Percentiles rank a stretch among this genome's conserved stretches.
Evolutionary conservation across 2,329 filamentous ascomycete genomes (phyloP).

Genomic region (Aspergillus felis): DNA sequence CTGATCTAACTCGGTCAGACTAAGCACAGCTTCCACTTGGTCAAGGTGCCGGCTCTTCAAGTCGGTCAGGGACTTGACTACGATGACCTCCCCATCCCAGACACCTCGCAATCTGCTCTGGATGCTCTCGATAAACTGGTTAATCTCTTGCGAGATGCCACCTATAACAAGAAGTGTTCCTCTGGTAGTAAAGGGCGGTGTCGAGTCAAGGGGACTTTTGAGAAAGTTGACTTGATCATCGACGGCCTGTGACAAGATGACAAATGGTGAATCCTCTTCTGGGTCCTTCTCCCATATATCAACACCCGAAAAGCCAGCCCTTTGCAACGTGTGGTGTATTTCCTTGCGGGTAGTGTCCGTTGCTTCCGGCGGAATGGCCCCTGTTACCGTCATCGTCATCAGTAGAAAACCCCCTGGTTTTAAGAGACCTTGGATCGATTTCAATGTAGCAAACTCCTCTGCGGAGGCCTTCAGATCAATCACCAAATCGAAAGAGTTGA

Average conservation of each 20-base stretch:
- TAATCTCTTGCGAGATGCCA: neutral
- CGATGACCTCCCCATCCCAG: too few species aligned
- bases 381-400: neutral
- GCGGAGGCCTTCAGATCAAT: slow-evolving; percentile 1
- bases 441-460: neutral
- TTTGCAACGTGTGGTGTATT: slow-evolving; percentile 1
- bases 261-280: slow-evolving; percentile 5
- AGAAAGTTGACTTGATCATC: slow-evolving; percentile 2
- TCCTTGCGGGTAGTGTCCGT: neutral
- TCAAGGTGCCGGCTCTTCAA: too few species aligned
- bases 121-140: too few species aligned
- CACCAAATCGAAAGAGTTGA: slow-evolving; percentile 1
- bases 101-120: too few species aligned
- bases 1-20: too few species aligned
- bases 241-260: slow-evolving; percentile 5
- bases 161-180: slow-evolving; percentile 1
- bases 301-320: slow-evolving; percentile 8
- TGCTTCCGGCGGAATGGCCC: neutral
- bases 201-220: neutral
- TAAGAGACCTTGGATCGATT: neutral
- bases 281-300: slow-evolving; percentile 1
- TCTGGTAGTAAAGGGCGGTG: neutral
- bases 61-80: too few species aligned
- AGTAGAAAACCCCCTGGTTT: slow-evolving; percentile 1
- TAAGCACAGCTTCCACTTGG: too few species aligned